phyloP scores from a whole-genome alignment of 2,329 filamentous ascomycete genomes.

The Mollisiaceae sp. region DNA sequence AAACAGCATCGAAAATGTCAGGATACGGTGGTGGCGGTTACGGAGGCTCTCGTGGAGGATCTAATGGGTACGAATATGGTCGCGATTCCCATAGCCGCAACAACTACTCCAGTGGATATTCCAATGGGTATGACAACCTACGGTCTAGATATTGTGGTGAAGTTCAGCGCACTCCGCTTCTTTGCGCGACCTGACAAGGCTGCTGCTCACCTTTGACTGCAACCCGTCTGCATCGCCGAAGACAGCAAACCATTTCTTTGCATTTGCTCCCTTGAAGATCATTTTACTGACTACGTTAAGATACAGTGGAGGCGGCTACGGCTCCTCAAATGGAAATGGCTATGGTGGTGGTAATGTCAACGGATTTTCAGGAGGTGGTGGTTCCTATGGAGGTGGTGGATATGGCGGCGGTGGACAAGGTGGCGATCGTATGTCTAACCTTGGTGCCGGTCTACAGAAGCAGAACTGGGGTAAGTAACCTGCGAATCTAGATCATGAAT shows the following conservation, averaged over 20 bases:
- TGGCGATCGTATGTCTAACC: slow-evolving; percentile 92
- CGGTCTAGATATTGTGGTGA: slow-evolving; percentile 45
- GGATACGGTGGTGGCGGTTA: slow-evolving; percentile 60
- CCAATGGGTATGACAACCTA: slow-evolving; percentile 52
- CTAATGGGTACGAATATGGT: slow-evolving; percentile 59
- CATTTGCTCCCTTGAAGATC: slow-evolving; percentile 18
- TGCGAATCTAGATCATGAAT: slow-evolving; percentile 16
- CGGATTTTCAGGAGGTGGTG: slow-evolving; percentile 43
- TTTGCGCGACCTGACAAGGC: slow-evolving; percentile 40
- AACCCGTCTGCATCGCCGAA: slow-evolving; percentile 24
- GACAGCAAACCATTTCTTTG: slow-evolving; percentile 30
- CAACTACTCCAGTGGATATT: slow-evolving; percentile 55
- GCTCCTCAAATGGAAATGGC: slow-evolving; percentile 40
- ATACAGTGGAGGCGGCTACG: slow-evolving; percentile 52
- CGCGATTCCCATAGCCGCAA: slow-evolving; percentile 55
- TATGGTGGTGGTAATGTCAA: slow-evolving; percentile 45
- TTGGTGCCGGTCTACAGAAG: slow-evolving; percentile 85
- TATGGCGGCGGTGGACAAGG: slow-evolving; percentile 64
- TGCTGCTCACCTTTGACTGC: slow-evolving; percentile 27
- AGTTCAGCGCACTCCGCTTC: slow-evolving; percentile 37
- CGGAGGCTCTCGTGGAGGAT: slow-evolving; percentile 48
- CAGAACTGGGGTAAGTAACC: slow-evolving; percentile 79
- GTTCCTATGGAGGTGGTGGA: slow-evolving; percentile 46
- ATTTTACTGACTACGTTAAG: slow-evolving; percentile 45
- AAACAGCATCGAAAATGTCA: slow-evolving; percentile 23